Base-by-base conservation (phyloP, 192 early-diverging fungal genomes). In the Coemansia sp. region DNA sequence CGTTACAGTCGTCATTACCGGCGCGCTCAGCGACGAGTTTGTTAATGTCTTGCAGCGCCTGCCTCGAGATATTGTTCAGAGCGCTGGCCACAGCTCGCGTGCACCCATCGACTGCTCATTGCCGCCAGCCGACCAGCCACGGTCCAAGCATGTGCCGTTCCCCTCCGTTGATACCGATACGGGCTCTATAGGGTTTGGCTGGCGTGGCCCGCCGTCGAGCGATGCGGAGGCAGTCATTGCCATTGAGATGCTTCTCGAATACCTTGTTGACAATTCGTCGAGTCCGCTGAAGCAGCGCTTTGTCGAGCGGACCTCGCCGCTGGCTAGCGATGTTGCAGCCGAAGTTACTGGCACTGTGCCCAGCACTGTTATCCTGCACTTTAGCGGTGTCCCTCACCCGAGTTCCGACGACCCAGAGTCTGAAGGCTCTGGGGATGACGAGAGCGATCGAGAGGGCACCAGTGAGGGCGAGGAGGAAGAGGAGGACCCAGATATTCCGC, bases 231-330 rank as follows among this genome's bases (percentile, higher is more conserved):
- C 85, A 2, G 76, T 82, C 43, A 60, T 87, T 10, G 89, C 89
- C 1, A 62, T 94, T 4, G 88, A 93, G 53, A 87, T 96, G 32
- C 70, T 96, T 41, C 70, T 91, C 45, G 84, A 89, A 6, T 94
- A 87, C 59, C 70, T 96, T 56, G 84, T 86, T 10, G 91, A 92
- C 37, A 86, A 82, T 17, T 68, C 89, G 15, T 88, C 91, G 3
- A 89, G 88, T 27, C 91, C 90, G 6, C 86, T 94, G 45, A 72
- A 82, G 35, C 92, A 92, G 72, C 85, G 76, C 25, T 94, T 94
- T 89, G 89, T 92, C 6, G 93, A 96, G 75, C 78, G 84, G 17
- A 67, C 78, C 15, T 76, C 70, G 8, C 92, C 93, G 3, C 73
- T 85, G 54, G 90, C 90, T 8, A 87, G 84, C 25, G 70, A 87